Conservation (phyloP, 495 filamentous ascomycete species). For the Penicillium parvum region DNA sequence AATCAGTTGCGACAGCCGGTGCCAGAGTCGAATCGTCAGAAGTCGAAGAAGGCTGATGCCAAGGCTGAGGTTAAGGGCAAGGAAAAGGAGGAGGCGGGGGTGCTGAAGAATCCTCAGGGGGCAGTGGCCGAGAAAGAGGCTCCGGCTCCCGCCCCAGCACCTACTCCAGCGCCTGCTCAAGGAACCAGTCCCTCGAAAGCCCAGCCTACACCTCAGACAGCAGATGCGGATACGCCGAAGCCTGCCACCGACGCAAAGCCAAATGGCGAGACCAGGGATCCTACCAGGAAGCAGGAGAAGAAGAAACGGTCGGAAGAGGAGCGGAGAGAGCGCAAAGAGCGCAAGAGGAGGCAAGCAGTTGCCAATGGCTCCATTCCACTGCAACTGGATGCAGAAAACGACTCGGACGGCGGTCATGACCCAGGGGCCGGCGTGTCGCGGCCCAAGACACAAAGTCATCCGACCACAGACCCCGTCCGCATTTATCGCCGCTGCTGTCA, state of each 20-base stretch:
- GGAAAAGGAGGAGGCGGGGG: slow-evolving; percentile 64
- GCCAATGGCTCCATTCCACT: slow-evolving; percentile 77
- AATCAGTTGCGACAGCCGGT: slow-evolving; percentile 22
- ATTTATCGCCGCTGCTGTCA: slow-evolving; percentile 96
- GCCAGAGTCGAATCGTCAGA: slow-evolving; percentile 37
- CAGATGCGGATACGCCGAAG: background rate
- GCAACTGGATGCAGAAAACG: slow-evolving; percentile 61
- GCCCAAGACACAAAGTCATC: slow-evolving; percentile 57
- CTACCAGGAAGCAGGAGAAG: slow-evolving; percentile 75
- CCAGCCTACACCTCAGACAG: slow-evolving; percentile 1
- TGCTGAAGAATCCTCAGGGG: slow-evolving; percentile 58
- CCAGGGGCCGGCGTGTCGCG: slow-evolving; percentile 25
- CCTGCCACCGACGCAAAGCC: slow-evolving; percentile 26
- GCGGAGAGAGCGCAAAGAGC: slow-evolving; percentile 79
- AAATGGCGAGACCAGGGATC: slow-evolving; percentile 43
- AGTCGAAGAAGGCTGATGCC: slow-evolving; percentile 49
- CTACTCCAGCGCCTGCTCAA: background rate
- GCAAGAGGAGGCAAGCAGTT: slow-evolving; percentile 70
- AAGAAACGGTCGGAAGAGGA: slow-evolving; percentile 89
- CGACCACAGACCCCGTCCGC: slow-evolving; percentile 84
- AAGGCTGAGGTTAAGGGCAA: slow-evolving; percentile 58
- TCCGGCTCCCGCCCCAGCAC: background rate
- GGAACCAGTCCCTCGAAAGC: background rate
- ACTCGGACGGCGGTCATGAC: slow-evolving; percentile 40
- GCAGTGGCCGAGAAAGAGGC: slow-evolving; percentile 55